Evolutionary conservation across 257 asterid genomes (phyloP).

Genomic region (Oldenlandia corymbosa): DNA sequence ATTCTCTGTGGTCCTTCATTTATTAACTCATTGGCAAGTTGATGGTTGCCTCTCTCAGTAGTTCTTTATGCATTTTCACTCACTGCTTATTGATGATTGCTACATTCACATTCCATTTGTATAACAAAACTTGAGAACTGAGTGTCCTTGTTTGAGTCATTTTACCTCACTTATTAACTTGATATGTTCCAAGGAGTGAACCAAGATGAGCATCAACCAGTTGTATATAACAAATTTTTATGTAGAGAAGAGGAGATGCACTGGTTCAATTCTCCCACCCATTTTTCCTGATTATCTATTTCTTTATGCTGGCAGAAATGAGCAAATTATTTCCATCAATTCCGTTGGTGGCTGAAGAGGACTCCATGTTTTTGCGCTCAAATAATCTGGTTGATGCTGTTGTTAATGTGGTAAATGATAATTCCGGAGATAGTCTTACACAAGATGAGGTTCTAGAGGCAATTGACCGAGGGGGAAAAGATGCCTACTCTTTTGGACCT

Average conservation of each 20-base stretch:
- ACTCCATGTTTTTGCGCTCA: constrained; percentile 66
- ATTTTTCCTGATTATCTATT: constrained; percentile 4
- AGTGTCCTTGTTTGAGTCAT: background rate
- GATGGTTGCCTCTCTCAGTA: background rate
- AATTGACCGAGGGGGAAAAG: constrained; percentile 91
- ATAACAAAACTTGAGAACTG: background rate
- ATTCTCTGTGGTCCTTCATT: background rate
- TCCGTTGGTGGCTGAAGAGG: constrained; percentile 97
- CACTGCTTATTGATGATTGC: too few relatives aligned
- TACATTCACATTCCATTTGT: background rate
- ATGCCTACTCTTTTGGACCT: constrained; percentile 56
- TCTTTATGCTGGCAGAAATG: constrained; percentile 49
- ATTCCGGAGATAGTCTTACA: constrained; percentile 32
- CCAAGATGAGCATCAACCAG: background rate
- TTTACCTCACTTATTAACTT: too few relatives aligned
- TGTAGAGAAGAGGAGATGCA: background rate
- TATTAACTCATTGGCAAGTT: background rate
- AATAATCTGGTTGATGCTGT: constrained; percentile 74
- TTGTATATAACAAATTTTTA: too few relatives aligned
- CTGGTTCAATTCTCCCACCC: constrained; percentile 2
- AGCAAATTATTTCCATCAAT: constrained; percentile 64
- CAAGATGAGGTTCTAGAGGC: constrained; percentile 61
- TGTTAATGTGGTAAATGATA: constrained; percentile 45
- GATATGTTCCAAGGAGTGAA: too few relatives aligned
- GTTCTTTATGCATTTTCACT: background rate